Percentiles rank a stretch among this genome's conserved stretches.
Conservation (phyloP, 768 basidiomycete species). For the Mycena kentingensis region DNA sequence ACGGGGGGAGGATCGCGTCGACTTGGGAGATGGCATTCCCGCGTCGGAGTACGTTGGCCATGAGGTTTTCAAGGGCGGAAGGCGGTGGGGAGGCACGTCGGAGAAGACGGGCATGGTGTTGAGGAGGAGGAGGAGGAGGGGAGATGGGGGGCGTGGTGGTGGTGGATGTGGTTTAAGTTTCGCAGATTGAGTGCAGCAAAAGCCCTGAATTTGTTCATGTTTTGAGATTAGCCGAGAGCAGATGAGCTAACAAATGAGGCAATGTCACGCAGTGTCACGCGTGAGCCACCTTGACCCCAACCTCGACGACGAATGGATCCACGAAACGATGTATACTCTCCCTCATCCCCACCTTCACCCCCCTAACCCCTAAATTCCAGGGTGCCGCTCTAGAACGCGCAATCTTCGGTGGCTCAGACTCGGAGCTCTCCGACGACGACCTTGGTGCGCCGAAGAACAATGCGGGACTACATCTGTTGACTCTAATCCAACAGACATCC, state of each 20-base stretch:
- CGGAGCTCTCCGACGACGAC: slow-evolving; percentile 80
- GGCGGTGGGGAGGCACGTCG: slow-evolving; percentile 14
- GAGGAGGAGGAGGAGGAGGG: not conserved
- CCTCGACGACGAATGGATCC: too few species aligned
- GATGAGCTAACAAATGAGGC: too few species aligned
- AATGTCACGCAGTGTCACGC: too few species aligned
- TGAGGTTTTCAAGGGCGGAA: slow-evolving; percentile 6
- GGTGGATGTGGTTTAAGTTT: too few species aligned
- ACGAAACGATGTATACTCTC: slow-evolving; percentile 27
- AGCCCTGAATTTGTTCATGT: too few species aligned
- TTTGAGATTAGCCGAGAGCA: too few species aligned
- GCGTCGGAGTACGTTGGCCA: not conserved
- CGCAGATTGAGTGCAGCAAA: too few species aligned
- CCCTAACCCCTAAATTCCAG: slow-evolving; percentile 16
- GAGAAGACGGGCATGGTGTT: too few species aligned
- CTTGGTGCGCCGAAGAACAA: slow-evolving; percentile 39
- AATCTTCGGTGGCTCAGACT: slow-evolving; percentile 83
- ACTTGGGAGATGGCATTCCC: slow-evolving; percentile 2
- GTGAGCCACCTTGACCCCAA: too few species aligned
- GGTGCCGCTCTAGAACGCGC: slow-evolving; percentile 69
- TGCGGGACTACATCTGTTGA: slow-evolving; percentile 2
- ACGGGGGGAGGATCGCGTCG: not conserved
- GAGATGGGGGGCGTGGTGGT: too few species aligned
- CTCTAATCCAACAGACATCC: slow-evolving; percentile 37
- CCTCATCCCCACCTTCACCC: not conserved